These are phyloP conservation scores for Candida adriatica DNA, from an alignment of 805 yeast genomes.

Conservation along the genomic window DNA sequence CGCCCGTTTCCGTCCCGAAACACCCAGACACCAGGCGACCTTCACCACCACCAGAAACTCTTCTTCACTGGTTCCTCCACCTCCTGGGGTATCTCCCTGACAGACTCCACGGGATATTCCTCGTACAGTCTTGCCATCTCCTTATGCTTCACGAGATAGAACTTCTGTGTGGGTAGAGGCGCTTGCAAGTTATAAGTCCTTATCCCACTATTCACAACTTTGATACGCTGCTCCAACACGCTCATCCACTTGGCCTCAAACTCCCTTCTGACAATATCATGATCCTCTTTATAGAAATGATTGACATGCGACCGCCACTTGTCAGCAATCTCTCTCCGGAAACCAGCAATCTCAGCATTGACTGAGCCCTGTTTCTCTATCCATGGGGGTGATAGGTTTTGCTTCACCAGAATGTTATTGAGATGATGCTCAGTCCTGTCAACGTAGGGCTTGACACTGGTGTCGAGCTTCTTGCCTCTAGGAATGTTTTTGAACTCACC, in stretches of 20 bases:
- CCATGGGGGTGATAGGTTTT: conserved; percentile 87
- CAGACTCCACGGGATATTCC: conserved; percentile 22
- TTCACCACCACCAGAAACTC: no score
- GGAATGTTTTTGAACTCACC: conserved; percentile 62
- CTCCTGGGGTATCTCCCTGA: neutral
- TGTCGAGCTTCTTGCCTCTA: conserved; percentile 55
- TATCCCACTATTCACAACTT: conserved; percentile 38
- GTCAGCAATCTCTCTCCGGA: conserved; percentile 38
- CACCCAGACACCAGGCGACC: no score
- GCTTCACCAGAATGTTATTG: conserved; percentile 67
- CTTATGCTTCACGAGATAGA: conserved; percentile 38
- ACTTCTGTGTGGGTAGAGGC: conserved; percentile 50
- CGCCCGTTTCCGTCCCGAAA: no score
- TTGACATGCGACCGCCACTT: conserved; percentile 29
- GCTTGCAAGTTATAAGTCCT: conserved; percentile 60
- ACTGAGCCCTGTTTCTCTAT: conserved; percentile 68
- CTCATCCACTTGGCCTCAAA: conserved; percentile 14
- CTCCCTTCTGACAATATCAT: conserved; percentile 9
- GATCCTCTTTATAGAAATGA: conserved; percentile 9
- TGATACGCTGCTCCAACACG: conserved; percentile 27
- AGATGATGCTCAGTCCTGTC: conserved; percentile 72
- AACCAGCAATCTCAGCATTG: conserved; percentile 36
- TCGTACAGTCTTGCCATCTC: conserved; percentile 37
- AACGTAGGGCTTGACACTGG: conserved; percentile 43
- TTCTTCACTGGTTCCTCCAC: no score